Base-by-base conservation (phyloP, 2,329 filamentous ascomycete species). In the Tolypocladium ophioglossoides region DNA sequence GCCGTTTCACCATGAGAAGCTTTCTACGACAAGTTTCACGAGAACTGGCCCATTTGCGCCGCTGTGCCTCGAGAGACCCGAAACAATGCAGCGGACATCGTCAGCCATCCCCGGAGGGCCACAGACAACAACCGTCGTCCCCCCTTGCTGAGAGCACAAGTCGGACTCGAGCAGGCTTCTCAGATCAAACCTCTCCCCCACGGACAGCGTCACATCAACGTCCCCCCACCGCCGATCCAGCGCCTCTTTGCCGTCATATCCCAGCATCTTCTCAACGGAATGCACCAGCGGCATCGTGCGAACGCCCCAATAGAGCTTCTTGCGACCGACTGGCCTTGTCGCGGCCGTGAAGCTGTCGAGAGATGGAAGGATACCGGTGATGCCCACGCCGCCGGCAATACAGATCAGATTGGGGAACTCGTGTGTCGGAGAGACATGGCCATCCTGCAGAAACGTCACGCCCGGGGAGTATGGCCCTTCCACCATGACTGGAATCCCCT, bases 321-420 rank as follows among this genome's bases (percentile, higher is more conserved):
- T 57, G 18, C 44, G 49, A 5, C 60, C 61, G 27, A 50, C 49
- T 7, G 56, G 52, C 35, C 54, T 49, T 48, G 52, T 41, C 18
- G 55, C n/a, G 16, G 30, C 52, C 16, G 51, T 55, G 34, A 54
- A 58, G 14, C 54, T 48, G 51, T 54, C 55, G 24, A 63, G 57
- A 11, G 58, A 50, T 10, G 65, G 65, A 9, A 68, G 56, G 12
- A 65, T 61, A 7, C 64, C 66, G 3, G 65, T 65, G 34, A 67
- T 63, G 1, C 66, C 66, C 7, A 66, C 66, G 14, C 65, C 65
- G 27, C 66, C 64, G 12, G 66, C 65, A 38, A 68, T 56, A 46
- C 63, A 66, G 2, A 68, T 56, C 0, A 65, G 56, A 51, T 67
- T 67, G 2, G 59, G 56, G 49, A 52, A 61, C 18, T 57, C 53